Conservation (phyloP, 1,139 yeast genomes). For the Sugiyamaella sp. region DNA sequence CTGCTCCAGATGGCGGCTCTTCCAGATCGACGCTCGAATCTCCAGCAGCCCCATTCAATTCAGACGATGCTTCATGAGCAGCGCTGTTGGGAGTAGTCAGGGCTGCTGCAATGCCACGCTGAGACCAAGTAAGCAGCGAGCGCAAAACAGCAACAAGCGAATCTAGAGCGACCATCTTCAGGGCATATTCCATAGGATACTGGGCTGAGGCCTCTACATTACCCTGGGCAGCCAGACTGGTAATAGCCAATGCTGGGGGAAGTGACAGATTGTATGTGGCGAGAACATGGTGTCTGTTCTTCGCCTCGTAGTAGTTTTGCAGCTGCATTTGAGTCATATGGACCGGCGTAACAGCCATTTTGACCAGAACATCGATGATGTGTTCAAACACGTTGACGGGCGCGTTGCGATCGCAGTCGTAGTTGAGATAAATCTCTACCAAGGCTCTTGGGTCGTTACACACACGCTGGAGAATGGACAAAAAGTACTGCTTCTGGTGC, state of each 20-base stretch:
- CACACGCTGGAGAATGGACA: conserved; percentile 74
- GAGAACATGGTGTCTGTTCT: conserved; percentile 57
- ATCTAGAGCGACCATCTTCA: conserved; percentile 78
- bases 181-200: conserved; percentile 63
- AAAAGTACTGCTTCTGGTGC: conserved; percentile 87
- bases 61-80: conserved; percentile 8
- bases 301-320: conserved; percentile 63
- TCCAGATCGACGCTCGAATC: conserved; percentile 17
- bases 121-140: conserved; percentile 88
- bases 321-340: conserved; percentile 74
- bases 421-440: conserved; percentile 90
- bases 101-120: conserved; percentile 57
- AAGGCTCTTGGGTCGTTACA: conserved; percentile 89
- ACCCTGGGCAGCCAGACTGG: conserved; percentile 50
- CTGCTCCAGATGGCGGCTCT: conserved; percentile 18
- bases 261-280: conserved; percentile 75
- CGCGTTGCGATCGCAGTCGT: conserved; percentile 81
- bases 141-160: conserved; percentile 82
- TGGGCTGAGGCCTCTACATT: conserved; percentile 58
- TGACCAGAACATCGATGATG: conserved; percentile 75
- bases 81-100: conserved; percentile 20
- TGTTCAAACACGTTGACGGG: conserved; percentile 87
- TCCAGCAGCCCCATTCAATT: not conserved
- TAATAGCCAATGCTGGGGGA: conserved; percentile 75
- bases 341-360: conserved; percentile 68